phyloP scores from a whole-genome alignment of 2,329 filamentous ascomycete genomes.

The Escovopsis sp. region DNA sequence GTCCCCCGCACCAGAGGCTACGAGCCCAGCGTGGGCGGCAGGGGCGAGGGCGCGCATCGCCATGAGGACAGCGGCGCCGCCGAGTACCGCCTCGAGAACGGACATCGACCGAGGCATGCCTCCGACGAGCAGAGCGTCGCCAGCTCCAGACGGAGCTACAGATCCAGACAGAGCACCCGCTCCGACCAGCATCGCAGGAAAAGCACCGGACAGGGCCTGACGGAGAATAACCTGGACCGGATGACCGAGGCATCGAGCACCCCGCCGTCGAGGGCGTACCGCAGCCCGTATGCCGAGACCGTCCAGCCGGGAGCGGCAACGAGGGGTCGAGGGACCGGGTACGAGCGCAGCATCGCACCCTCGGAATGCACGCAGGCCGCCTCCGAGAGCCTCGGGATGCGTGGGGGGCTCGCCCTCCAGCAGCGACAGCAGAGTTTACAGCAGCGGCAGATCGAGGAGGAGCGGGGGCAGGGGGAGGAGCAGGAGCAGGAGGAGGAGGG shows the following conservation, averaged over 20 bases:
- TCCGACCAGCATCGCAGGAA: conserved; percentile 17
- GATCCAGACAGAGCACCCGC: conserved; percentile 20
- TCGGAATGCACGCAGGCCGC: conserved; percentile 8
- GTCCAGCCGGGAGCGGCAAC: conserved; percentile 29
- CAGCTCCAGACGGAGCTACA: conserved; percentile 29
- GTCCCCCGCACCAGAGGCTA: conserved; percentile 4
- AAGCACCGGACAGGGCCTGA: conserved; percentile 28
- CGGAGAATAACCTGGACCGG: conserved; percentile 36
- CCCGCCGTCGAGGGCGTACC: conserved; percentile 16
- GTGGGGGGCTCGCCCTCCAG: conserved; percentile 13
- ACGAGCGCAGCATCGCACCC: conserved; percentile 10
- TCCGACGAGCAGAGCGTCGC: conserved; percentile 20
- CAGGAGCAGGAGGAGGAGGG: neutral
- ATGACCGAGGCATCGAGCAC: conserved; percentile 38
- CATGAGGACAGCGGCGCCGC: neutral
- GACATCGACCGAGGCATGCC: conserved; percentile 18
- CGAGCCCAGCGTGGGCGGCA: conserved; percentile 1
- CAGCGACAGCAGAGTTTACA: conserved; percentile 2
- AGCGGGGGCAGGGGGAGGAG: too few relatives aligned
- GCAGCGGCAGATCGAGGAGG: too few relatives aligned
- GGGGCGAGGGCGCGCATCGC: neutral
- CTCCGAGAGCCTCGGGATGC: conserved; percentile 26
- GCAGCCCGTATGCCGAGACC: conserved; percentile 21
- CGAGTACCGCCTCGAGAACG: conserved; percentile 17
- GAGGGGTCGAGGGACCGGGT: conserved; percentile 10